A percentile compares a stretch with the other conserved stretches of the same genome.
These are phyloP conservation scores for Erysiphe pulchra DNA, from an alignment of 2,329 filamentous ascomycete species.

Conservation along the genomic window DNA sequence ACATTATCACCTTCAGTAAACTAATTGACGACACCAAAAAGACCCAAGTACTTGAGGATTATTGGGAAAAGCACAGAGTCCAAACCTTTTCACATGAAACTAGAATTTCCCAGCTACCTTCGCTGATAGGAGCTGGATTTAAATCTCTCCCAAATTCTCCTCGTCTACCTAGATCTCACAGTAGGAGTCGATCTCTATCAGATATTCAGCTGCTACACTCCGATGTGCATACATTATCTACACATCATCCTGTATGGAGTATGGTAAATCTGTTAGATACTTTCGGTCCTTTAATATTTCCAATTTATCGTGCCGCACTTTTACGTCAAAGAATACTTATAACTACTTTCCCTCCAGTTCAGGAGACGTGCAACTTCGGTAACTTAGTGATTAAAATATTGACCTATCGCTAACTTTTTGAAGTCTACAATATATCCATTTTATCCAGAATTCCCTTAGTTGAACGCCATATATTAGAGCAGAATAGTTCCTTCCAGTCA, in stretches of 20 bases:
- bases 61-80: slow-evolving; percentile 43
- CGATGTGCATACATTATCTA: slow-evolving; percentile 37
- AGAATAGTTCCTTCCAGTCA: slow-evolving; percentile 33
- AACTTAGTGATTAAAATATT: slow-evolving; percentile 6
- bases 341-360: slow-evolving; percentile 64
- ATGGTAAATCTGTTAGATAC: slow-evolving; percentile 50
- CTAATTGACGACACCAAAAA: slow-evolving; percentile 40
- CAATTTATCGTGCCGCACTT: slow-evolving; percentile 66
- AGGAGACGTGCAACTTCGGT: slow-evolving; percentile 76
- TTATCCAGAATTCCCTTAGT: slow-evolving; percentile 67
- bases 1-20: slow-evolving; percentile 15
- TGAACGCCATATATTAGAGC: slow-evolving; percentile 41
- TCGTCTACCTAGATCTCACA: slow-evolving; percentile 18
- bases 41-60: slow-evolving; percentile 41
- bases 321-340: slow-evolving; percentile 73
- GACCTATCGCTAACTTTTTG: neutral
- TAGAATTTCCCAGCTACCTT: slow-evolving; percentile 13
- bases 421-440: slow-evolving; percentile 86
- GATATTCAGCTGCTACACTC: slow-evolving; percentile 32
- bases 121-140: slow-evolving; percentile 16
- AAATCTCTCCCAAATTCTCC: slow-evolving; percentile 14
- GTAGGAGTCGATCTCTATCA: slow-evolving; percentile 31
- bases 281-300: slow-evolving; percentile 81
- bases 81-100: slow-evolving; percentile 10
- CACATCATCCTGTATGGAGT: slow-evolving; percentile 68